Percentiles rank a stretch among this genome's conserved stretches.
Conservation (phyloP, 305 asterid species). For the Nicotiana rustica region DNA sequence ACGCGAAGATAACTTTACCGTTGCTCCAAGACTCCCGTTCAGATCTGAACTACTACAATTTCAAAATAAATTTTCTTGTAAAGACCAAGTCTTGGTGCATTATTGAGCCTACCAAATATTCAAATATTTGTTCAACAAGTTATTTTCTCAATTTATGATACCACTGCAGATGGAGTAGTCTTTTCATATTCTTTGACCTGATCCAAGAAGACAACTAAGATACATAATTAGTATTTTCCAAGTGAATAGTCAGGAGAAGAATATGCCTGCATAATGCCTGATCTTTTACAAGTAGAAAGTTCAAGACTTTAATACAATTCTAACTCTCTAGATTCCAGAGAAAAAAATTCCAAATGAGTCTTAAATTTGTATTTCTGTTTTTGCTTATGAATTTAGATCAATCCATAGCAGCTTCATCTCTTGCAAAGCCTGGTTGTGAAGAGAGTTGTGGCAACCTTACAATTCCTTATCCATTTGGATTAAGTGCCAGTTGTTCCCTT, state of each 20-base stretch:
- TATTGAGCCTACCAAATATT: not conserved
- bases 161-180: not conserved
- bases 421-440: constrained; percentile 34
- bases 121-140: not conserved
- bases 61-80: not conserved
- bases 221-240: not conserved
- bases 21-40: no score
- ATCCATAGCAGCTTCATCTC: not conserved
- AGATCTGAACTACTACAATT: not conserved
- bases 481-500: constrained; percentile 35
- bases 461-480: constrained; percentile 43
- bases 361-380: not conserved
- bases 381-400: constrained; percentile 13
- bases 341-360: not conserved
- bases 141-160: not conserved
- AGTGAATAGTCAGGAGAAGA: not conserved
- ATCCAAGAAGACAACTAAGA: constrained; percentile 13
- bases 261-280: constrained; percentile 22
- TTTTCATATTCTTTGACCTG: not conserved
- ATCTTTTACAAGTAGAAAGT: not conserved
- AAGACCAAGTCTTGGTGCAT: not conserved
- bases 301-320: not conserved
- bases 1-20: no score
- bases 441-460: constrained; percentile 33
- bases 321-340: not conserved